These are phyloP conservation scores for Capronia epimyces DNA, from an alignment of 2,329 filamentous ascomycete genomes.

Conservation along the genomic window DNA sequence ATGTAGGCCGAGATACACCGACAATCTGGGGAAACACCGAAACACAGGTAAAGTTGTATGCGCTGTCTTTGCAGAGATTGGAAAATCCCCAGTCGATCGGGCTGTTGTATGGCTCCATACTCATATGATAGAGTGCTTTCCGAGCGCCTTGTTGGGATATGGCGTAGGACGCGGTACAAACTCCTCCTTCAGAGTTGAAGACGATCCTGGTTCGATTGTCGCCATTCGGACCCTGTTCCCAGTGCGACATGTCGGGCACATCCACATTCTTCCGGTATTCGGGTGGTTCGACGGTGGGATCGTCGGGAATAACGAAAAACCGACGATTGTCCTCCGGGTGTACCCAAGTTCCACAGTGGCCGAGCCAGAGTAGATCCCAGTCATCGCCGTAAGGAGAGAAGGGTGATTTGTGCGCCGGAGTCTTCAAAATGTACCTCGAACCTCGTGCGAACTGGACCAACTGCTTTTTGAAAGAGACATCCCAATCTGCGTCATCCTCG, in stretches of 20 bases:
- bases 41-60: constrained; percentile 18
- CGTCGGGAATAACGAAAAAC: constrained; percentile 32
- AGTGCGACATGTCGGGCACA: constrained; percentile 17
- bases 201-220: constrained; percentile 19
- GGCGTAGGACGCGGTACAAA: constrained; percentile 26
- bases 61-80: constrained; percentile 19
- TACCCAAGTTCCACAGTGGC: constrained; percentile 42
- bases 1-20: constrained; percentile 20
- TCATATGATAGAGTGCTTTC: constrained; percentile 24
- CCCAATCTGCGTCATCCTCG: constrained; percentile 57
- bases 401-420: constrained; percentile 23
- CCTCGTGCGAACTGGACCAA: constrained; percentile 38
- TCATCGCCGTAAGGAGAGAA: constrained; percentile 48
- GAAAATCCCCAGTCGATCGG: constrained; percentile 21
- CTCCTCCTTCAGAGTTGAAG: constrained; percentile 16
- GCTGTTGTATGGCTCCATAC: constrained; percentile 22
- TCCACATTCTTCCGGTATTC: constrained; percentile 21
- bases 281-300: constrained; percentile 31
- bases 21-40: constrained; percentile 20
- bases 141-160: constrained; percentile 24
- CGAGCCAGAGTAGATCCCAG: constrained; percentile 52
- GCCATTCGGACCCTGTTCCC: constrained; percentile 15
- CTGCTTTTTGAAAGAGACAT: constrained; percentile 48
- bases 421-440: constrained; percentile 31
- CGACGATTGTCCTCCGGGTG: constrained; percentile 31